Conservation (phyloP, 306 rosid species). For the Astragalus membranaceus region DNA sequence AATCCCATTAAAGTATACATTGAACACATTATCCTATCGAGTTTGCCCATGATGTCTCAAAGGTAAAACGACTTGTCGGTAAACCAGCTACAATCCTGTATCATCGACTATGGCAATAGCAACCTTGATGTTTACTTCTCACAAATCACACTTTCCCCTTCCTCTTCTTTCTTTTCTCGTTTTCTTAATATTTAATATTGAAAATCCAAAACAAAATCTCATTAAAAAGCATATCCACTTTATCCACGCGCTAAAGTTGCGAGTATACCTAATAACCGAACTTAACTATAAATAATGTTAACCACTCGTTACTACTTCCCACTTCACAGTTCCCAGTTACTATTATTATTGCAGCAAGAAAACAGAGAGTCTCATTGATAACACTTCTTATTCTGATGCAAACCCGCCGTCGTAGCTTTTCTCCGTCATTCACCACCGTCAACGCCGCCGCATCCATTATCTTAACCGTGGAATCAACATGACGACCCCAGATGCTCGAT, state of each 20-base stretch:
- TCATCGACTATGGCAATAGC: not conserved
- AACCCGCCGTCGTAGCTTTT: not conserved
- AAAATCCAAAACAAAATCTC: not conserved
- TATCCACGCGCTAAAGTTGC: constrained; percentile 16
- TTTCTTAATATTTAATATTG: not conserved
- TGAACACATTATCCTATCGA: not conserved
- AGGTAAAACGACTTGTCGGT: constrained; percentile 1
- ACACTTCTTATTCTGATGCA: constrained; percentile 15
- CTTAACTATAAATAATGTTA: constrained; percentile 23
- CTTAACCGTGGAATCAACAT: no score
- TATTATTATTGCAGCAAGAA: not conserved
- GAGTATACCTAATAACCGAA: not conserved
- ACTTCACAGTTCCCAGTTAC: not conserved
- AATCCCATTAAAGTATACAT: not conserved
- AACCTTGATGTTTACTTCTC: not conserved
- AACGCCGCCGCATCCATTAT: not conserved
- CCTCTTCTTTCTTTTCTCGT: no score
- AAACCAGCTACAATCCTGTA: not conserved
- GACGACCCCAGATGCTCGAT: constrained; percentile 29
- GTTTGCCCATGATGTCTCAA: constrained; percentile 16
- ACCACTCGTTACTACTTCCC: not conserved
- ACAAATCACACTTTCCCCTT: not conserved
- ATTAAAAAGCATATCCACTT: not conserved
- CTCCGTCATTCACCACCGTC: not conserved
- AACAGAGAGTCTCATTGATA: not conserved